A percentile compares a stretch with the other conserved stretches of the same genome.
These are phyloP conservation scores for Neonectria neomacrospora DNA, from an alignment of 2,329 filamentous ascomycete species.

Conservation along the genomic window DNA sequence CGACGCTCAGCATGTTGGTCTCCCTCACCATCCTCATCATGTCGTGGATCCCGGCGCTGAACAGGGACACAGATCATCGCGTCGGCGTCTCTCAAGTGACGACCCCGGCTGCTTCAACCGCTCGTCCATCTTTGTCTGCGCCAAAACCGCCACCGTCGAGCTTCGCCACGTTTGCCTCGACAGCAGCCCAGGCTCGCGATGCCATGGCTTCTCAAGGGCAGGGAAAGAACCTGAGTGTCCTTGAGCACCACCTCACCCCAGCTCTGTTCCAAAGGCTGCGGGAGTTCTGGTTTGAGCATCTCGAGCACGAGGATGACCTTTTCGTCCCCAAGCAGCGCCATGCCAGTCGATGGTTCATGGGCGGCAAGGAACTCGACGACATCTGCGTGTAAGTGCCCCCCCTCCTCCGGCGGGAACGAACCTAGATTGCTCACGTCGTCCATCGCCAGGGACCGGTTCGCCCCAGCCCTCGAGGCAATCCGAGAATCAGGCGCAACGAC, in stretches of 20 bases:
- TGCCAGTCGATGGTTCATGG: slow-evolving; percentile 50
- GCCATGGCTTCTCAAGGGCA: slow-evolving; percentile 17
- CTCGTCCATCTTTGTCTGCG: slow-evolving; percentile 3
- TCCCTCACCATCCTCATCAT: slow-evolving; percentile 29
- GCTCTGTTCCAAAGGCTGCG: slow-evolving; percentile 46
- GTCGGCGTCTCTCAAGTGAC: slow-evolving; percentile 18
- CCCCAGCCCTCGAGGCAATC: slow-evolving; percentile 50
- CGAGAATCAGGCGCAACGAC: slow-evolving; percentile 41
- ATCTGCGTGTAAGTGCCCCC: slow-evolving; percentile 49
- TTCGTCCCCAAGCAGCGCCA: slow-evolving; percentile 43
- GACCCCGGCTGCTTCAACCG: slow-evolving; percentile 5
- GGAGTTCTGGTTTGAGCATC: slow-evolving; percentile 54
- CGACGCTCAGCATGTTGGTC: slow-evolving; percentile 38
- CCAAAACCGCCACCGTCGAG: neutral
- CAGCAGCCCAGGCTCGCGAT: neutral
- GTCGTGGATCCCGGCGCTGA: slow-evolving; percentile 35
- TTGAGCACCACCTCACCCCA: slow-evolving; percentile 42
- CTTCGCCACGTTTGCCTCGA: slow-evolving; percentile 16
- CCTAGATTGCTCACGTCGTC: neutral
- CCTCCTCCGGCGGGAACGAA: neutral
- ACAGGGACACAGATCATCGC: slow-evolving; percentile 31
- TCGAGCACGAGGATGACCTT: slow-evolving; percentile 41
- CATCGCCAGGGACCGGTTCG: slow-evolving; percentile 45
- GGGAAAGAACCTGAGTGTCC: slow-evolving; percentile 4
- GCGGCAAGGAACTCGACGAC: slow-evolving; percentile 49